Base-by-base conservation (phyloP, 768 basidiomycete species). In the Crucibulum laeve region DNA sequence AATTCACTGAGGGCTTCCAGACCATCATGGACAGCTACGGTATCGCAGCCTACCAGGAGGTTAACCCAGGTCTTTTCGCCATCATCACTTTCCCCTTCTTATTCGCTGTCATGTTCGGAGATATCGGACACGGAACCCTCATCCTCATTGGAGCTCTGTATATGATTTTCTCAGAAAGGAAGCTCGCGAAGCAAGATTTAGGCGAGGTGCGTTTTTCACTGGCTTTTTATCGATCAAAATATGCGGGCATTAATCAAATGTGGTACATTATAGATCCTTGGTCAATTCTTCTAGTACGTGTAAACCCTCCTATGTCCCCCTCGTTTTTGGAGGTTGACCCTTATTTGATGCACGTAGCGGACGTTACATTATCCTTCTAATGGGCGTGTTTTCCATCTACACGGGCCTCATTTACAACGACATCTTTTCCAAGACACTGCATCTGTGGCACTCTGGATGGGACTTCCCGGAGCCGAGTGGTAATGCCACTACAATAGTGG, bases 21-120 rank as follows among this genome's bases (percentile, higher is more conserved):
- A 80, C 88, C 26, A 94, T 99, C 65, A 96, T 99, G 84, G 96
- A 99, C 63, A 86, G 87, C 40, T 99, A 99, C 58, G 96, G 95
- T 56, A 82, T 91, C 40, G 89, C 92, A 11, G 83, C 80, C 1
- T 98, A 99, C 60, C 90, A 97, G 60, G 96, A 99, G 64, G 83
- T 93, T 60, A 98, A 98, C 60, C 95, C 96, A 15, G 96, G 94
- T 42, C 67, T 98, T 22, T 95, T 95, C 63, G 91, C 91, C 0
- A 71, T 90, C 52, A 70, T 87, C 53, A 96, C 93, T 1, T 96
- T 96, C 81, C 96, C 96, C 0, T 98, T 99, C 81, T 67, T 99
- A 52, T 99, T 98, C 56, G 95, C 92, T 4, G 91, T 99, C 68
- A 99, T 99, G 96, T 99, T 99, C 60, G 96, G 96, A 56, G 96